Evolutionary conservation across 2,329 filamentous ascomycete species (phyloP), one percentile per base, ranked within the genome.

Genomic region (Aspergillus intermedius): DNA sequence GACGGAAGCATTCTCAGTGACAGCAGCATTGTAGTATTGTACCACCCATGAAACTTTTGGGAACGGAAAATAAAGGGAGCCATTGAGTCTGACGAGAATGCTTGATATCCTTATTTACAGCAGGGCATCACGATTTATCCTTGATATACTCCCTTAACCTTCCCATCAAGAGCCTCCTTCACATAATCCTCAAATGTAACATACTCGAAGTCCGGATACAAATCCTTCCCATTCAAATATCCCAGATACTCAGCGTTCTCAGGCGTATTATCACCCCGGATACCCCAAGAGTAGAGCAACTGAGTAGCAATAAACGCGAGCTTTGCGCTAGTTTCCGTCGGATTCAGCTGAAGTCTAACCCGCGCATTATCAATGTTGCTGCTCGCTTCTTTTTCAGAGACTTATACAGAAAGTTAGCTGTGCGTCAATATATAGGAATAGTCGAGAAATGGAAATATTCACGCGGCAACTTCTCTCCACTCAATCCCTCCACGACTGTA

Each of bases 201-300:
- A 39, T 39, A 39, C 35, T 17, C 35, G 9, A 76, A 57, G 22
- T 74, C 74, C 0, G 76, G 76, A 54, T 78, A 80, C 17, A 79
- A 59, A n/a, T 78, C 71, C 47, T 69, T 71, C 9, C 58, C 64
- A 48, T 68, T 62, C 7, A 78, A 50, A 54, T 79, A 78, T 0
- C 76, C 76, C 3, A 80, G 60, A 49, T 77, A 78, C 25, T 63
- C 59, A 2, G 77, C 77, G 48, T 69, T 62, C 46, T 75, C 70
- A 0, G 70, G 72, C 1, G 62, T 72, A 54, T 78, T 78, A 46
- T 80, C 77, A 0, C 68, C 72, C 1, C 75, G 61, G 13, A 77
- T 44, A 4, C 61, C 67, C 61, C 62, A 71, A 0, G 66, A 70
- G 21, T 68, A 48, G 42, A 8, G 25, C 30, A 32, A 19, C 17